phyloP scores from a whole-genome alignment of 2,329 filamentous ascomycete genomes.

The Diplodia corticola region DNA sequence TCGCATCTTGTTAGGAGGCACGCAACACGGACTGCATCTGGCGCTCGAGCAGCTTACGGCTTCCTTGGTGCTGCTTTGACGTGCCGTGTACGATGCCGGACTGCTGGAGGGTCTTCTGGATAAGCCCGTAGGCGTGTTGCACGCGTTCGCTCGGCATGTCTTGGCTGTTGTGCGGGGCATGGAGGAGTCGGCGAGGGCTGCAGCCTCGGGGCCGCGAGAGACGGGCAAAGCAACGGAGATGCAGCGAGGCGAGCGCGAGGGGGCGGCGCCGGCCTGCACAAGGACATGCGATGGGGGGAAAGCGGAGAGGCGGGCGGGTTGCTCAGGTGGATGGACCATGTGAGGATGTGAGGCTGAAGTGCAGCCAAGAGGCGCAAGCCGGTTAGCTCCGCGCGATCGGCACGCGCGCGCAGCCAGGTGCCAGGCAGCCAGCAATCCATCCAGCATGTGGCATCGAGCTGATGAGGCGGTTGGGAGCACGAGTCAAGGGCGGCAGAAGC shows the following conservation, averaged over 20 bases:
- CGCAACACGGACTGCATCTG: neutral
- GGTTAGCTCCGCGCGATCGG: conserved; percentile 2
- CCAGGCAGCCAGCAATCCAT: too few species aligned
- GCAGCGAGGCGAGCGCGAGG: neutral
- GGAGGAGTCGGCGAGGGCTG: neutral
- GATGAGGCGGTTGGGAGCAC: neutral
- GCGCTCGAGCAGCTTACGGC: neutral
- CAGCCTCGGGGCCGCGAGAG: neutral
- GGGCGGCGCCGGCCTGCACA: neutral
- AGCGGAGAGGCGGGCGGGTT: neutral
- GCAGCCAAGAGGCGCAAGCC: neutral
- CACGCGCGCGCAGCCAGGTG: neutral
- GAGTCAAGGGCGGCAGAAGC: neutral
- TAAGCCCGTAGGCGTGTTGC: conserved; percentile 16
- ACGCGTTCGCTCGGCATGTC: conserved; percentile 11
- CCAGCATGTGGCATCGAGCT: too few species aligned
- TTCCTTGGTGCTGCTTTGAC: neutral
- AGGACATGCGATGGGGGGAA: neutral
- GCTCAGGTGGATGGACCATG: conserved; percentile 15
- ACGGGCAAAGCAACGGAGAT: neutral
- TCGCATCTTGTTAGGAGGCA: neutral
- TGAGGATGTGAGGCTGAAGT: conserved; percentile 19
- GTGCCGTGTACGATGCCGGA: conserved; percentile 1
- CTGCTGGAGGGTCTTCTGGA: conserved; percentile 16
- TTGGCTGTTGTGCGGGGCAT: neutral